These are phyloP conservation scores for Thalia dealbata DNA, from an alignment of 176 grass and related monocot genomes.

Conservation along the genomic window DNA sequence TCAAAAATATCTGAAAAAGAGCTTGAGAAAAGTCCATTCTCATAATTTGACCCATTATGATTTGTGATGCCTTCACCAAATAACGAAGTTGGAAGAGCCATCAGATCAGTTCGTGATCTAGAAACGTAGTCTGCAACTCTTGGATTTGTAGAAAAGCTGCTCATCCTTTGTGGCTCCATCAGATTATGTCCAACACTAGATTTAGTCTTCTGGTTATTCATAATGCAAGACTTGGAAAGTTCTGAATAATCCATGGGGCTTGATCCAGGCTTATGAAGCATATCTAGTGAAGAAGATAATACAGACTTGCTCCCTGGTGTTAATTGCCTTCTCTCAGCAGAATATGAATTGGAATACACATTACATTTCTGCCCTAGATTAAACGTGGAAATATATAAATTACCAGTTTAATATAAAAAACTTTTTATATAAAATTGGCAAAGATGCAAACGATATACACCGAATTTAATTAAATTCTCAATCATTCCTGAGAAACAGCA, in stretches of 20 bases:
- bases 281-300: conserved; percentile 41
- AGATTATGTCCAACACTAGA: conserved; percentile 44
- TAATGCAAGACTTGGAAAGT: conserved; percentile 26
- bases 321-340: conserved; percentile 25
- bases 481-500: background rate
- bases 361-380: background rate
- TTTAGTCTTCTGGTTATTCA: conserved; percentile 48
- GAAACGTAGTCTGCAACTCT: conserved; percentile 36
- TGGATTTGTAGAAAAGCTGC: conserved; percentile 32
- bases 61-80: conserved; percentile 32
- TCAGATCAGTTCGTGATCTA: conserved; percentile 35
- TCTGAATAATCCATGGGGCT: conserved; percentile 26
- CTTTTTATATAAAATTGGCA: background rate
- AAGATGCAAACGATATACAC: background rate
- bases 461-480: background rate
- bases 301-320: conserved; percentile 49
- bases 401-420: background rate
- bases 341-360: conserved; percentile 7
- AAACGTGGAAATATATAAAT: conserved; percentile 9
- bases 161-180: conserved; percentile 41
- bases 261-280: conserved; percentile 44
- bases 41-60: conserved; percentile 37
- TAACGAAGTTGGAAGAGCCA: conserved; percentile 23
- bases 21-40: conserved; percentile 73
- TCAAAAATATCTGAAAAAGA: conserved; percentile 74